These are phyloP conservation scores for Aspergillus amoenus DNA, from an alignment of 2,329 filamentous ascomycete species.

Conservation along the genomic window DNA sequence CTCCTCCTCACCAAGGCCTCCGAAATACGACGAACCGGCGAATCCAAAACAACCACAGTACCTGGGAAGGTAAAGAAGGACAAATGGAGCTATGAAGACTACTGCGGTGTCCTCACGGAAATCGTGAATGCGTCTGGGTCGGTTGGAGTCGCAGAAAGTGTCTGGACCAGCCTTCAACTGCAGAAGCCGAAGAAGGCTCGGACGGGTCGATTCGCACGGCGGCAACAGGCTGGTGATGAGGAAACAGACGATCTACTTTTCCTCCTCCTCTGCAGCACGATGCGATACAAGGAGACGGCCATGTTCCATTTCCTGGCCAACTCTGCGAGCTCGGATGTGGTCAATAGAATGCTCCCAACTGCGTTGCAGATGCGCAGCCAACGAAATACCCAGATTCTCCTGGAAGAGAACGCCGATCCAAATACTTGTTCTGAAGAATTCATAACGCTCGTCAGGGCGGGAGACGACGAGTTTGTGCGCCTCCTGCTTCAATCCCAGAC, in stretches of 20 bases:
- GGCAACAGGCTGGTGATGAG: constrained; percentile 4
- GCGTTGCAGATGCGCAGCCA: constrained; percentile 9
- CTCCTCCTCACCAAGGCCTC: constrained; percentile 8
- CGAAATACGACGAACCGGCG: constrained; percentile 7
- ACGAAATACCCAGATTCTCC: constrained; percentile 1
- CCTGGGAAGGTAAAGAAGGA: constrained; percentile 7
- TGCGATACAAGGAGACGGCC: constrained; percentile 7
- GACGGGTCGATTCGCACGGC: constrained; percentile 5
- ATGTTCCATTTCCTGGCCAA: constrained; percentile 11
- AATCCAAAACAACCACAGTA: neutral
- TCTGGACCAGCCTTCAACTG: constrained; percentile 6
- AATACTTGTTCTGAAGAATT: constrained; percentile 8
- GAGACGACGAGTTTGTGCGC: constrained; percentile 6
- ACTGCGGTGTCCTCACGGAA: constrained; percentile 4
- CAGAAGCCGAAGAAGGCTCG: constrained; percentile 12
- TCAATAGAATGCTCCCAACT: constrained; percentile 6
- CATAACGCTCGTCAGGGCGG: neutral
- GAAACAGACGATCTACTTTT: constrained; percentile 8
- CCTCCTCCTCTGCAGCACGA: constrained; percentile 1
- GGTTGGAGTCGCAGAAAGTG: constrained; percentile 8
- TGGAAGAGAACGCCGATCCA: constrained; percentile 10
- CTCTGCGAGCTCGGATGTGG: constrained; percentile 1
- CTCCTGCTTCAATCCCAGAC: constrained; percentile 6
- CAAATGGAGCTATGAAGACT: constrained; percentile 11
- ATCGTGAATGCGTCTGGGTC: constrained; percentile 1